Conservation (phyloP, 768 basidiomycete genomes). For the Phanerochaete sordida region DNA sequence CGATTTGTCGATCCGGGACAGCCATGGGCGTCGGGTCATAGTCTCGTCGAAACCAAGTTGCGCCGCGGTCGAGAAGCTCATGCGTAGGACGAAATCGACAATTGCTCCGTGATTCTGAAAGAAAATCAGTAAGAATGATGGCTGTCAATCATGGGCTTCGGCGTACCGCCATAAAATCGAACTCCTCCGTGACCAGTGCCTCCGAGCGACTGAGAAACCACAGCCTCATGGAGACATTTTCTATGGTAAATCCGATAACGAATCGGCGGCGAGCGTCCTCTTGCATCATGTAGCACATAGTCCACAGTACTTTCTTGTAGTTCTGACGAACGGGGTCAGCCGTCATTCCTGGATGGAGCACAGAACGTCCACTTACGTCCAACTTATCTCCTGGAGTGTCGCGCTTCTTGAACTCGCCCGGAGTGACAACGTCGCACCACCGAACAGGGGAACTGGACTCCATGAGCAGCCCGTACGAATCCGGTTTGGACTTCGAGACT, state of each 20-base stretch:
- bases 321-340: background rate
- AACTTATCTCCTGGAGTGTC: no score
- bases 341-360: background rate
- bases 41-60: slow-evolving; percentile 3
- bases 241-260: background rate
- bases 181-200: background rate
- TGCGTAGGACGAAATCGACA: background rate
- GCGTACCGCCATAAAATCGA: slow-evolving; percentile 1
- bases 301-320: background rate
- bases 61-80: background rate
- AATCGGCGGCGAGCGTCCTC: background rate
- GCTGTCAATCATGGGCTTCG: background rate
- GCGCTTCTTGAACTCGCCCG: background rate
- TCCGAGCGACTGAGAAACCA: background rate
- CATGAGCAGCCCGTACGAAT: background rate
- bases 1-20: background rate
- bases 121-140: background rate
- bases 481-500: background rate
- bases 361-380: no score
- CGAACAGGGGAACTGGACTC: no score
- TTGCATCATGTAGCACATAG: background rate
- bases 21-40: no score
- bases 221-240: background rate
- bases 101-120: background rate
- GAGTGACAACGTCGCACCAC: background rate